Conservation (phyloP, 352 stramenopile species). For the Globisporangium parvum region DNA sequence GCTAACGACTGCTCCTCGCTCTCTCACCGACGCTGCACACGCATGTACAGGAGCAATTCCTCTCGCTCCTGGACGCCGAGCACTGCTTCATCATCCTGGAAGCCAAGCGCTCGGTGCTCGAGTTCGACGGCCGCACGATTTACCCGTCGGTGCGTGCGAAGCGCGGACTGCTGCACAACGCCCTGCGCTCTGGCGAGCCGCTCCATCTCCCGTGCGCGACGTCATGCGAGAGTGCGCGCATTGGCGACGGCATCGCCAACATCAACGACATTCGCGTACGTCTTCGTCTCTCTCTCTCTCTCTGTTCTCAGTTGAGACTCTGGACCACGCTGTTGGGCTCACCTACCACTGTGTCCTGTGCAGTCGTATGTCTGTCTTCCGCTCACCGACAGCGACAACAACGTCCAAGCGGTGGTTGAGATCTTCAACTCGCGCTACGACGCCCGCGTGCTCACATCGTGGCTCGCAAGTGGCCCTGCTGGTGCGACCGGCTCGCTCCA, state of each 20-base stretch:
- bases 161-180: slow-evolving; percentile 17
- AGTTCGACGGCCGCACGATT: slow-evolving; percentile 54
- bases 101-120: slow-evolving; percentile 37
- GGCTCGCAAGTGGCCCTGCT: slow-evolving; percentile 27
- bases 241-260: slow-evolving; percentile 22
- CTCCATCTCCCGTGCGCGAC: slow-evolving; percentile 26
- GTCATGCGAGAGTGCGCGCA: slow-evolving; percentile 14
- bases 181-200: slow-evolving; percentile 25
- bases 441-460: slow-evolving; percentile 26
- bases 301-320: neutral
- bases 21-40: neutral
- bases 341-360: neutral
- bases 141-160: slow-evolving; percentile 29
- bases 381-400: slow-evolving; percentile 47
- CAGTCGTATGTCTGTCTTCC: slow-evolving; percentile 65
- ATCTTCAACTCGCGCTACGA: slow-evolving; percentile 63
- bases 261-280: slow-evolving; percentile 37
- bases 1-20: neutral
- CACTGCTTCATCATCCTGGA: slow-evolving; percentile 60
- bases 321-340: neutral
- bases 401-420: slow-evolving; percentile 53
- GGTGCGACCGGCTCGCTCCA: slow-evolving; percentile 33
- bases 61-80: slow-evolving; percentile 54
- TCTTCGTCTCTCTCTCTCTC: neutral
- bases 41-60: slow-evolving; percentile 33